Base-by-base conservation (phyloP, 768 basidiomycete genomes). In the Austroboletus eburneus region DNA sequence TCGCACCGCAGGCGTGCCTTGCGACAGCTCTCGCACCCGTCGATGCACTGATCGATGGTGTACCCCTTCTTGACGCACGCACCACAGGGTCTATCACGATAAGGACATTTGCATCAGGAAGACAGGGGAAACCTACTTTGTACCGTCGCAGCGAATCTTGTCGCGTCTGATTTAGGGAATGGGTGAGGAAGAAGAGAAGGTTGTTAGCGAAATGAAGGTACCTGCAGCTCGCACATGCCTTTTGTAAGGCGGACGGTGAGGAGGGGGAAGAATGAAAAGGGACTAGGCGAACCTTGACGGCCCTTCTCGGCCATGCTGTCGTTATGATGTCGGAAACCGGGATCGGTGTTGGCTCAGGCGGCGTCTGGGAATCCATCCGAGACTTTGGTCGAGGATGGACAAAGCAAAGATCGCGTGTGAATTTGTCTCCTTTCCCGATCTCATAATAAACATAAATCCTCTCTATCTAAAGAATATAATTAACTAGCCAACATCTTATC, bases 181-280 rank as follows among this genome's bases (percentile, higher is more conserved):
- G 23, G 17, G 13, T 60, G 8, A 55, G n/a, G n/a, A n/a, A n/a
- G 30, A 14, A 37, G 20, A n/a, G 27, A 27, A 27, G 12, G 27
- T 27, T 6, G 4, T 34, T 25, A 14, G 36, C 13, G 22, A 22
- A 2, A 39, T 10, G 42, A 43, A 9, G 14, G 39, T 49, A 66
- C 80, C 80, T 79, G 73, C 80, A 81, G 42, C 70, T 77, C 12
- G 78, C 76, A 63, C 80, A 81, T 35, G 80, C 80, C 80, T 81
- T 39, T 20, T 6, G 36, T 35, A 42, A n/a, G n/a, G n/a, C n/a
- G n/a, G n/a, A n/a, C n/a, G n/a, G n/a, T n/a, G n/a, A n/a, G n/a
- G n/a, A n/a, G n/a, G n/a, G n/a, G n/a, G n/a, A n/a, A n/a, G 20
- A 18, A 24, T 40, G 24, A 43, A 44, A 25, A 54, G 41, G 43